Evolutionary conservation across 2,329 filamentous ascomycete genomes (phyloP).

Genomic region (Fusarium hainanense): DNA sequence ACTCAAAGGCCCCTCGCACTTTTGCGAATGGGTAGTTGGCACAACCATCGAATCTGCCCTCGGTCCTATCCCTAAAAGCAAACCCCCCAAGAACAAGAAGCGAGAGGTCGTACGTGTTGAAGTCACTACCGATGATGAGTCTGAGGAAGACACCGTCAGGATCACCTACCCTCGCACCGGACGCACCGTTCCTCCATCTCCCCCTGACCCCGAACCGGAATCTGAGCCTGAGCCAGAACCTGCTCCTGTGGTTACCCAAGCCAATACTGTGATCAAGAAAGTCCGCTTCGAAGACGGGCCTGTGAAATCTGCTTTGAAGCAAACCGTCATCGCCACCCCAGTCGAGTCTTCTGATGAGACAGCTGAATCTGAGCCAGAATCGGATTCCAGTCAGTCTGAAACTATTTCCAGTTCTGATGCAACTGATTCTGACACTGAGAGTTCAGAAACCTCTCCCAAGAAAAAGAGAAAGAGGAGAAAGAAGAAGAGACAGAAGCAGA

Average conservation of each 20-base stretch:
- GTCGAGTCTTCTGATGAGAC: conserved; percentile 39
- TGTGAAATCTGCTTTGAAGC: conserved; percentile 43
- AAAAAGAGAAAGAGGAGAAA: conserved; percentile 33
- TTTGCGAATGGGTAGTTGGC: conserved; percentile 58
- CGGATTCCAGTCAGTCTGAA: conserved; percentile 42
- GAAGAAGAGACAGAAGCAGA: conserved; percentile 21
- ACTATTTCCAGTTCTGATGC: conserved; percentile 24
- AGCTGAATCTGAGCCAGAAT: conserved; percentile 15
- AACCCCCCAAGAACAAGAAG: conserved; percentile 40
- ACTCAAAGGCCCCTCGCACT: conserved; percentile 38
- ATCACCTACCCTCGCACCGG: conserved; percentile 61
- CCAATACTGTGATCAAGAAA: conserved; percentile 51
- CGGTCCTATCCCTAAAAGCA: conserved; percentile 44
- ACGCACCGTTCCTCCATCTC: neutral
- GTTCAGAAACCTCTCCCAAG: conserved; percentile 23
- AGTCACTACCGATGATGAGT: conserved; percentile 63
- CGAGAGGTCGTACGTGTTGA: conserved; percentile 55
- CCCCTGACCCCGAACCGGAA: neutral
- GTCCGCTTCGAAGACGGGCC: conserved; percentile 56
- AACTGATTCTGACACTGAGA: conserved; percentile 34
- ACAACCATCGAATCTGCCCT: conserved; percentile 50
- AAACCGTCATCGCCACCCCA: conserved; percentile 27
- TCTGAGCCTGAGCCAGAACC: neutral
- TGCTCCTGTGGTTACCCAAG: neutral
- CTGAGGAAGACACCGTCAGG: conserved; percentile 60